Conservation (phyloP, 2,329 filamentous ascomycete species). For the Aureobasidium uvarum region DNA sequence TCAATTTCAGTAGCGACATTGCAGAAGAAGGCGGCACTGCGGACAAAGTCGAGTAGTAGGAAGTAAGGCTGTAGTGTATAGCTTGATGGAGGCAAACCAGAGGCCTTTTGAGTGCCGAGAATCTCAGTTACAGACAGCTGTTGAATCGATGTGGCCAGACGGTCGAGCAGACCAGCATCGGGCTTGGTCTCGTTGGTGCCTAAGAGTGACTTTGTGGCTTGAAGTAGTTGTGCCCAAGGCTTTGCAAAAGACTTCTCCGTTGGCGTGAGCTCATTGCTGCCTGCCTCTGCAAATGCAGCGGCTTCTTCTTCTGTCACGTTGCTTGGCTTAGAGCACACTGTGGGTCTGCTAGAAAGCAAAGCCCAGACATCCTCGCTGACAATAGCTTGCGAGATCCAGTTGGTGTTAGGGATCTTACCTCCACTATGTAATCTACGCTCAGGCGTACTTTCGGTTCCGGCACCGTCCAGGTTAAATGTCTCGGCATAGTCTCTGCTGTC, state of each 20-base stretch:
- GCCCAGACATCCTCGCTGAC: conserved; percentile 26
- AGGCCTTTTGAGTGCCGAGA: conserved; percentile 26
- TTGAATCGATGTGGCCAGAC: conserved; percentile 1
- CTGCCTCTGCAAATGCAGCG: neutral
- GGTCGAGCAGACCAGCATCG: conserved; percentile 6
- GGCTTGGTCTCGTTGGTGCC: conserved; percentile 14
- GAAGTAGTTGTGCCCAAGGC: conserved; percentile 15
- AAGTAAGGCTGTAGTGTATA: conserved; percentile 30
- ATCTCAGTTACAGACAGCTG: neutral
- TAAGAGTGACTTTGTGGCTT: conserved; percentile 17
- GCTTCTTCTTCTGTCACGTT: conserved; percentile 27
- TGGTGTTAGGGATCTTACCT: conserved; percentile 30
- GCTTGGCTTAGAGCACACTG: conserved; percentile 24
- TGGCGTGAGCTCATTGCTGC: conserved; percentile 5
- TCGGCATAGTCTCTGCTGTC: conserved; percentile 40
- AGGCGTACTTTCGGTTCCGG: conserved; percentile 24
- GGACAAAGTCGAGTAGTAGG: conserved; percentile 33
- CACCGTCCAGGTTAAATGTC: conserved; percentile 36
- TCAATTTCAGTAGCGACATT: conserved; percentile 28
- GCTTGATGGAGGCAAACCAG: conserved; percentile 14
- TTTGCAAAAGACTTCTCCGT: conserved; percentile 21
- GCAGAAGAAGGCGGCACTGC: conserved; percentile 32
- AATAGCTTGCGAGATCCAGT: conserved; percentile 31
- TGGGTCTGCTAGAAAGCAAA: conserved; percentile 19
- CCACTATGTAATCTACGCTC: conserved; percentile 27